phyloP scores from a whole-genome alignment of 306 rosid genomes.

The Begonia loranthoides region DNA sequence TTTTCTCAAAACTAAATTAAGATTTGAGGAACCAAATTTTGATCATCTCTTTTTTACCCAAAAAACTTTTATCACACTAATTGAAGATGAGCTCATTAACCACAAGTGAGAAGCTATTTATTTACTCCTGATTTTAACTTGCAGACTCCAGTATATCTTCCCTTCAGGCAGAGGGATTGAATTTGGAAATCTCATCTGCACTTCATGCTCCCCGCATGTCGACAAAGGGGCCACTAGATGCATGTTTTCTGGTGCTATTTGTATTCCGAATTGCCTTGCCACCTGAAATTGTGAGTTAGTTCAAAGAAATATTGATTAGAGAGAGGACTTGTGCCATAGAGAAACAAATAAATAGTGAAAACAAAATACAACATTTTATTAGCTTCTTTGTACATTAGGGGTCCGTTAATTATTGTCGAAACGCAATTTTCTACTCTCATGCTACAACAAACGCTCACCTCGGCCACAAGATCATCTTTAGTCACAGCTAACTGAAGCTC shows the following conservation, averaged over 20 bases:
- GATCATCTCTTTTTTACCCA: no score
- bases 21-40: no score
- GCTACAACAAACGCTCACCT: constrained; percentile 28
- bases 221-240: constrained; percentile 46
- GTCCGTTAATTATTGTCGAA: no score
- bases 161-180: constrained; percentile 77
- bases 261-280: constrained; percentile 65
- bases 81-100: no score
- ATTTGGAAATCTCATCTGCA: constrained; percentile 71
- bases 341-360: no score
- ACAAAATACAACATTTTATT: background rate
- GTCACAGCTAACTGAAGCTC: constrained; percentile 51
- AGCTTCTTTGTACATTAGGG: no score
- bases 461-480: constrained; percentile 51
- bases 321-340: background rate
- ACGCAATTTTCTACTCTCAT: no score
- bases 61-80: no score
- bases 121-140: constrained; percentile 57
- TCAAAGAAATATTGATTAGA: constrained; percentile 3
- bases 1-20: no score
- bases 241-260: constrained; percentile 41
- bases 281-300: constrained; percentile 32
- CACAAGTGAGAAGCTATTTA: constrained; percentile 9
- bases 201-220: constrained; percentile 62
- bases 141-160: constrained; percentile 57